These are phyloP conservation scores for Entophlyctis luteolus DNA, from an alignment of 192 early-diverging fungal species.

Conservation along the genomic window DNA sequence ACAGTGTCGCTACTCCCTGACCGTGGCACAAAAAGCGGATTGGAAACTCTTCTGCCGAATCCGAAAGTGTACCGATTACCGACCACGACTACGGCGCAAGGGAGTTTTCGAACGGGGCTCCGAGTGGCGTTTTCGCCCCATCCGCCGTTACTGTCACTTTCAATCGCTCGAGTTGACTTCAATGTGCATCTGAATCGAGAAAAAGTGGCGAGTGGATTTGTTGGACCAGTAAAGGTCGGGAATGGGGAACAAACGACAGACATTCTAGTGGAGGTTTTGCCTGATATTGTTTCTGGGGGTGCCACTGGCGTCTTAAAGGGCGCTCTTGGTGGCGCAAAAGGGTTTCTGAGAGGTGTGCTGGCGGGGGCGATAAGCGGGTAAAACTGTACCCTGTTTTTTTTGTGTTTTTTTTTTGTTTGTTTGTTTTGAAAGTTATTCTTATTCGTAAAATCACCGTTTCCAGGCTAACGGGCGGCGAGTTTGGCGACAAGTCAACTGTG, in stretches of 20 bases:
- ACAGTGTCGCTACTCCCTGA: neutral
- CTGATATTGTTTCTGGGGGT: neutral
- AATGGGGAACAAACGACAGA: neutral
- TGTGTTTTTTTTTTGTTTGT: neutral
- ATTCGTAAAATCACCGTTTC: too few species aligned
- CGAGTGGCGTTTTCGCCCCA: conserved; percentile 4
- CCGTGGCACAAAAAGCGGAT: too few species aligned
- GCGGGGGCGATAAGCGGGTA: conserved; percentile 7
- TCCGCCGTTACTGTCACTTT: neutral
- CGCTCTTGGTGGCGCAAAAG: conserved; percentile 5
- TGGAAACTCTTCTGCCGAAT: neutral
- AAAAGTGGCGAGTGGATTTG: neutral
- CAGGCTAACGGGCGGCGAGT: conserved; percentile 6
- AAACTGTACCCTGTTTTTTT: neutral
- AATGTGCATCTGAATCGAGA: conserved; percentile 5
- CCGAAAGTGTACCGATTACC: neutral
- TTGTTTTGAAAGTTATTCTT: neutral
- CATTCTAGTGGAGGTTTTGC: neutral
- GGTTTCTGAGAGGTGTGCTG: conserved; percentile 5
- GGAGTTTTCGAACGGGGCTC: neutral
- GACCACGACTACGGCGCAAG: neutral
- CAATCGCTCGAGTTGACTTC: conserved; percentile 2
- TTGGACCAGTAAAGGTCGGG: neutral
- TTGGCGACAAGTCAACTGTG: conserved; percentile 14
- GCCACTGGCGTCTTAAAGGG: neutral